phyloP scores from a whole-genome alignment of 2,329 filamentous ascomycete genomes.

The Fusarium sp. region DNA sequence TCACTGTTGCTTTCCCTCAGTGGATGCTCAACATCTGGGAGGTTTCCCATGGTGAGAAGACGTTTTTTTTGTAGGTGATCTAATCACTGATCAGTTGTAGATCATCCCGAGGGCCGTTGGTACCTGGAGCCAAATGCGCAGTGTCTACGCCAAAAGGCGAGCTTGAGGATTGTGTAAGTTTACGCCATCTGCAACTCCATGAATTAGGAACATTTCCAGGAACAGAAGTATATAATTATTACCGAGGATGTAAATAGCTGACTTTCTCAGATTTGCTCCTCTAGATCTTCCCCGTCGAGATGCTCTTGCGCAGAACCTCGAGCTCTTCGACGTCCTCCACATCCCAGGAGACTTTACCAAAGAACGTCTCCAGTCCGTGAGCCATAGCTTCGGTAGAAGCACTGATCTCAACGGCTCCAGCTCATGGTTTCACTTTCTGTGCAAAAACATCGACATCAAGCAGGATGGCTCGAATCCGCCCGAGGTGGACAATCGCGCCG shows the following conservation, averaged over 20 bases:
- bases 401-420: slow-evolving; percentile 40
- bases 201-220: neutral
- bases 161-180: slow-evolving; percentile 47
- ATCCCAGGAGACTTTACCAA: slow-evolving; percentile 48
- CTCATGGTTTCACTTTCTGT: slow-evolving; percentile 52
- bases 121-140: slow-evolving; percentile 34
- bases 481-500: slow-evolving; percentile 42
- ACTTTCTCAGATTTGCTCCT: slow-evolving; percentile 41
- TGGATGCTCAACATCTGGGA: slow-evolving; percentile 46
- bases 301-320: slow-evolving; percentile 37
- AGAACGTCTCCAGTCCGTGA: slow-evolving; percentile 47
- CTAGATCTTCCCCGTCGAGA: slow-evolving; percentile 42
- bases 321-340: slow-evolving; percentile 46
- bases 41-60: slow-evolving; percentile 33
- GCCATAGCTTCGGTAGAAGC: slow-evolving; percentile 49
- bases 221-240: neutral
- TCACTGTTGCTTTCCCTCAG: slow-evolving; percentile 35
- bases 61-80: rapidly evolving
- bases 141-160: slow-evolving; percentile 39
- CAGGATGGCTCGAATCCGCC: slow-evolving; percentile 28
- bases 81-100: slow-evolving; percentile 25
- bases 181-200: neutral
- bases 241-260: neutral
- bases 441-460: slow-evolving; percentile 47
- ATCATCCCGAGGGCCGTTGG: slow-evolving; percentile 43